These are phyloP conservation scores for Daldinia concentrica DNA, from an alignment of 495 filamentous ascomycete genomes.

Conservation along the genomic window DNA sequence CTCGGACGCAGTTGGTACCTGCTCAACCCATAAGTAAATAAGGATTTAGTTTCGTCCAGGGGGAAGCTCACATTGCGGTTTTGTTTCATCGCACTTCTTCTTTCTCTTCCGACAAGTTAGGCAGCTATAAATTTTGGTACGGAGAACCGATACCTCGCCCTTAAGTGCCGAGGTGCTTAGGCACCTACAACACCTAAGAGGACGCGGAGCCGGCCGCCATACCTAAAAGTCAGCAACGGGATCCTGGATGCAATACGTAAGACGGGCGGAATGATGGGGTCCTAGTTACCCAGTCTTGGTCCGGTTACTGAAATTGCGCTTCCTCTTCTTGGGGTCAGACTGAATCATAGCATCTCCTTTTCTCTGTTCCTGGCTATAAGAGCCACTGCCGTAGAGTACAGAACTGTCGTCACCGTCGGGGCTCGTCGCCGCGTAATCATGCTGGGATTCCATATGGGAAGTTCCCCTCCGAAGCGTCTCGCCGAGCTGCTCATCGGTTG, in stretches of 20 bases:
- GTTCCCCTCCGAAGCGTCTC: constrained; percentile 53
- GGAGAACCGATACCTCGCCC: constrained; percentile 35
- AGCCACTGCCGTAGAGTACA: constrained; percentile 50
- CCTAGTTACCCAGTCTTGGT: constrained; percentile 78
- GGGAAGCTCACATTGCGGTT: constrained; percentile 81
- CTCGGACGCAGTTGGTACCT: constrained; percentile 94
- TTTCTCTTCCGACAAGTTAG: constrained; percentile 94
- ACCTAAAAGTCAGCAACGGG: constrained; percentile 39
- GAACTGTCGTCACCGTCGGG: constrained; percentile 60
- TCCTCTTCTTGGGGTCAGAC: constrained; percentile 79
- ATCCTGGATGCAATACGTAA: neutral
- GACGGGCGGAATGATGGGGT: neutral
- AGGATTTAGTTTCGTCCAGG: neutral
- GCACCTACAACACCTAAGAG: constrained; percentile 25
- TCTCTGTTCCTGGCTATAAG: constrained; percentile 58
- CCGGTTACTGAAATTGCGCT: constrained; percentile 92
- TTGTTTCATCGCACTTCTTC: constrained; percentile 98
- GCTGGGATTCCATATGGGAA: constrained; percentile 50
- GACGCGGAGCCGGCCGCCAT: constrained; percentile 29
- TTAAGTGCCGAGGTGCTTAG: constrained; percentile 13
- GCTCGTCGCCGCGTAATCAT: constrained; percentile 57
- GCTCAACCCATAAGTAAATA: constrained; percentile 35
- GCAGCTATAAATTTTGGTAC: constrained; percentile 61
- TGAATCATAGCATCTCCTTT: constrained; percentile 62
- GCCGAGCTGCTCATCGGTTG: constrained; percentile 57